Base-by-base conservation (phyloP, 495 filamentous ascomycete species). In the Aspergillus ostianus region DNA sequence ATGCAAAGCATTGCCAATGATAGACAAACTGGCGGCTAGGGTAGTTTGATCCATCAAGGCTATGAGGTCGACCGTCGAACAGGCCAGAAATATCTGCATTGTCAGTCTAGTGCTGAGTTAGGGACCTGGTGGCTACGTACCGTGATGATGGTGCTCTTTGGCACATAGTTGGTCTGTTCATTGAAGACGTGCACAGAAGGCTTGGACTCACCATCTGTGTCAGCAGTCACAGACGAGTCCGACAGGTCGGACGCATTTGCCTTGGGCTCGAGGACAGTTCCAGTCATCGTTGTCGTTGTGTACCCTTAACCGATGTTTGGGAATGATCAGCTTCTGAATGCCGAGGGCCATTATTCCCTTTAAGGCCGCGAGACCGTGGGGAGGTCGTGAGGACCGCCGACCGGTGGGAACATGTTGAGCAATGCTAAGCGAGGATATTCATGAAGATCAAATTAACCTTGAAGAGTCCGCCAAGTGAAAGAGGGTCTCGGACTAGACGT, bases 11-110 rank as follows among this genome's bases (percentile, higher is more conserved):
- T 76, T 77, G 7, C 76, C 74, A 45, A 84, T 77, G 58, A 81
- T 80, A 15, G 78, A 78, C 29, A 83, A 68, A 71, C 78, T 80
- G 27, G 77, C 71, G 0, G 80, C 80, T 23, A 84, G 65, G 6
- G 79, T 83, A 3, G 81, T 84, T 66, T 84, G 79, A 65, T 83
- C 81, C 70, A 83, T 83, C 61, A 83, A 69, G 5, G 81, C 78
- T 27, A 84, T 55, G 21, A 84, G 56, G 56, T 84, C 80, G 57
- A 83, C 77, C n/a, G 70, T 80, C n/a, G 81, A 75, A 58, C 81
- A 84, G 19, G 80, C 80, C 32, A 84, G 65, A 58, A 84, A 84
- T 58, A 84, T 82, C 81, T 82, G 44, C 12, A 44, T 50, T 59
- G 56, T 57, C 47, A 48, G 48, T 23, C 20, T 44, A 47, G 36